These are phyloP conservation scores for Petunia secreta DNA, from an alignment of 257 asterid species.

Conservation along the genomic window DNA sequence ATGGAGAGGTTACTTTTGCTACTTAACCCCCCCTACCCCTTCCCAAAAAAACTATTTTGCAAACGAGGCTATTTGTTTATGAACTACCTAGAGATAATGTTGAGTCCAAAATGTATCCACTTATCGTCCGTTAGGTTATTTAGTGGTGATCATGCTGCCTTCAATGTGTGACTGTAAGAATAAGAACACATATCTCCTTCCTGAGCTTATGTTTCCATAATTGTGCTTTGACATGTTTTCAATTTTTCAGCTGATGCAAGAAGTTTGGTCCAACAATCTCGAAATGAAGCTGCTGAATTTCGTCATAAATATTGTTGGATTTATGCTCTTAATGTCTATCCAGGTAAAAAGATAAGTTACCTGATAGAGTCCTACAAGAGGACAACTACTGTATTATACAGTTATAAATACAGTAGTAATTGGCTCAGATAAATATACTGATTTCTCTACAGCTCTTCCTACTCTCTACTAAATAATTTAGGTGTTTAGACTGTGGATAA, in stretches of 20 bases:
- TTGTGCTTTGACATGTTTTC: conserved; percentile 16
- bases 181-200: conserved; percentile 4
- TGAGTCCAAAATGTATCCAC: conserved; percentile 4
- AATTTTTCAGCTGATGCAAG: conserved; percentile 78
- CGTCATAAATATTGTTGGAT: conserved; percentile 30
- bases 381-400: too few relatives aligned
- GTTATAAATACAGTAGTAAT: too few relatives aligned
- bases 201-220: neutral
- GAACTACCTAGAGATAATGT: neutral
- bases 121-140: neutral
- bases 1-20: too few relatives aligned
- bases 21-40: conserved; percentile 8
- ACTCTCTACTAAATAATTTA: too few relatives aligned
- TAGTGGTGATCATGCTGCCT: neutral
- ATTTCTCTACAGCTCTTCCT: too few relatives aligned
- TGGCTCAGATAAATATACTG: too few relatives aligned
- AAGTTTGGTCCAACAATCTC: conserved; percentile 92
- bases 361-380: too few relatives aligned
- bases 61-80: neutral
- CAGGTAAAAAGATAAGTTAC: too few relatives aligned
- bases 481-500: too few relatives aligned
- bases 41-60: neutral
- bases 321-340: too few relatives aligned
- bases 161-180: conserved; percentile 6
- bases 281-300: conserved; percentile 94